These are phyloP conservation scores for Fusarium protoensiforme DNA, from an alignment of 2,329 filamentous ascomycete genomes.

Conservation along the genomic window DNA sequence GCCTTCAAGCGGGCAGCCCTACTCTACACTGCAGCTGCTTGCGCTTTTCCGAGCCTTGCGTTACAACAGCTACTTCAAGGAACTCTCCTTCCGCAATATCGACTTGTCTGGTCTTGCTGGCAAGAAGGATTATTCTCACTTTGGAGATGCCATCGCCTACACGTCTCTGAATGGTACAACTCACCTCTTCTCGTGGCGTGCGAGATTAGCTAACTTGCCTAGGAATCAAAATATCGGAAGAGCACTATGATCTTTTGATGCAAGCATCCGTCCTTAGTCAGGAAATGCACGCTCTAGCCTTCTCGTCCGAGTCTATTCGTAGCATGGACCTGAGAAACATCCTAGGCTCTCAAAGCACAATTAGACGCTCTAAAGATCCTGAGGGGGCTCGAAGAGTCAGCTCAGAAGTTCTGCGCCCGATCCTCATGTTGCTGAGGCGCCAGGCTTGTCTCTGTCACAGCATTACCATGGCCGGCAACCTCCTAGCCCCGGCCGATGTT, in stretches of 20 bases:
- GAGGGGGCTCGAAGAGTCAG: constrained; percentile 42
- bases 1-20: constrained; percentile 52
- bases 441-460: constrained; percentile 62
- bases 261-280: constrained; percentile 64
- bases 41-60: constrained; percentile 66
- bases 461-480: constrained; percentile 62
- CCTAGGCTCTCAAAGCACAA: constrained; percentile 43
- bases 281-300: constrained; percentile 66
- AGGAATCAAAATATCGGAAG: constrained; percentile 60
- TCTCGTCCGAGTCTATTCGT: constrained; percentile 65
- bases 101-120: constrained; percentile 56
- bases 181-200: not conserved
- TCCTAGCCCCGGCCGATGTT: constrained; percentile 58
- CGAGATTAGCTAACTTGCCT: constrained; percentile 17
- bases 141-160: constrained; percentile 61
- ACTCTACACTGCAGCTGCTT: constrained; percentile 64
- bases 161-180: constrained; percentile 63
- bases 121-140: constrained; percentile 56
- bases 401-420: constrained; percentile 58
- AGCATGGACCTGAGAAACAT: constrained; percentile 64
- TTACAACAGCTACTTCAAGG: constrained; percentile 70
- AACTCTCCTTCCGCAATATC: constrained; percentile 65
- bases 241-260: constrained; percentile 60
- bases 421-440: constrained; percentile 61
- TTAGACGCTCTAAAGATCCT: constrained; percentile 33